phyloP scores from a whole-genome alignment of 768 basidiomycete species.

The Cyathus striatus region DNA sequence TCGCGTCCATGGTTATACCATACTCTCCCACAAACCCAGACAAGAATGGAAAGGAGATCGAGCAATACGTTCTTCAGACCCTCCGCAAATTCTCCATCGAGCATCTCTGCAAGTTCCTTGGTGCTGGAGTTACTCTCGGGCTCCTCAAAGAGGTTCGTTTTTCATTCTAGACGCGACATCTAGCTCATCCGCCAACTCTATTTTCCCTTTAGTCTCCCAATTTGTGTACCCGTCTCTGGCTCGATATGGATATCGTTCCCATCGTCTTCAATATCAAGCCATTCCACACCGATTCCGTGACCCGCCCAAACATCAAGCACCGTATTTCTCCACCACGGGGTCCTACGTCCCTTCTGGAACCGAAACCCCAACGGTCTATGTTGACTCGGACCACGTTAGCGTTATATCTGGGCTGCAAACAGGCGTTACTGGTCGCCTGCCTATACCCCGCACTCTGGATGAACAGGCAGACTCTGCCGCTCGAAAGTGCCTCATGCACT shows the following conservation, averaged over 20 bases:
- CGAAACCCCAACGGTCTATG: conserved; percentile 69
- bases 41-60: conserved; percentile 56
- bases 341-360: conserved; percentile 74
- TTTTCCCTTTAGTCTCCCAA: conserved; percentile 54
- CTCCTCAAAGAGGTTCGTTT: conserved; percentile 61
- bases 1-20: conserved; percentile 50
- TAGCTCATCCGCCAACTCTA: conserved; percentile 10
- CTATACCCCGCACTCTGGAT: conserved; percentile 72
- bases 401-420: conserved; percentile 35
- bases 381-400: conserved; percentile 51
- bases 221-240: conserved; percentile 81
- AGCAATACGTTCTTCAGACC: conserved; percentile 56
- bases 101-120: conserved; percentile 84
- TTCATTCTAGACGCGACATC: conserved; percentile 7
- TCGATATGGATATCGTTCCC: conserved; percentile 79
- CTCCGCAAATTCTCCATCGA: conserved; percentile 69
- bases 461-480: conserved; percentile 86
- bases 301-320: conserved; percentile 77
- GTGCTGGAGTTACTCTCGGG: conserved; percentile 69
- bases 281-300: conserved; percentile 74
- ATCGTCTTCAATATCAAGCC: conserved; percentile 84
- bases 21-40: conserved; percentile 47
- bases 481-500: conserved; percentile 81
- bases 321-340: conserved; percentile 77
- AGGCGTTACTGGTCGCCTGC: conserved; percentile 52